phyloP scores from a whole-genome alignment of 78 protist species.

The Bigelowiella natans region DNA sequence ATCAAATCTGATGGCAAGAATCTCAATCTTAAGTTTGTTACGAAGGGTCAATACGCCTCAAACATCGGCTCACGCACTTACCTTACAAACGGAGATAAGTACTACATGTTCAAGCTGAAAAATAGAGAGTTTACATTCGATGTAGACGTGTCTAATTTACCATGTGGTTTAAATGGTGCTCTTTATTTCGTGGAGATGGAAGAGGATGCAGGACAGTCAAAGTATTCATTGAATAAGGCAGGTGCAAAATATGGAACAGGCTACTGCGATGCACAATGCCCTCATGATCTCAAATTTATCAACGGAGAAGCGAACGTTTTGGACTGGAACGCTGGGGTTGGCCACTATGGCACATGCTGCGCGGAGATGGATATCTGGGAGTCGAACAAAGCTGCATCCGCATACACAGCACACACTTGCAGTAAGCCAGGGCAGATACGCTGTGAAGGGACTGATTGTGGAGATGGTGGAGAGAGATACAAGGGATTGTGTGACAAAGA shows the following conservation, averaged over 20 bases:
- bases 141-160: constrained; percentile 48
- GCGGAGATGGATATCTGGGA: constrained; percentile 67
- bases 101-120: constrained; percentile 41
- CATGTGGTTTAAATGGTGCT: constrained; percentile 61
- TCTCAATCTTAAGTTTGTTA: constrained; percentile 33
- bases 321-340: constrained; percentile 34
- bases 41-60: constrained; percentile 25
- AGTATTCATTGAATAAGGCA: constrained; percentile 30
- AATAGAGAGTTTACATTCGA: constrained; percentile 49
- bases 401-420: constrained; percentile 56
- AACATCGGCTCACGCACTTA: constrained; percentile 52
- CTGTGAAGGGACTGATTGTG: constrained; percentile 30
- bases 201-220: constrained; percentile 42
- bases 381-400: constrained; percentile 47
- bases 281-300: constrained; percentile 54
- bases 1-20: constrained; percentile 14
- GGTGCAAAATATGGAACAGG: constrained; percentile 61
- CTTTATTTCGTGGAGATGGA: constrained; percentile 55
- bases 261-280: constrained; percentile 67
- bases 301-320: constrained; percentile 22
- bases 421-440: background rate
- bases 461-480: constrained; percentile 38
- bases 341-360: constrained; percentile 47
- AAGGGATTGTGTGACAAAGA: constrained; percentile 47
- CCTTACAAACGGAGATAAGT: constrained; percentile 22